phyloP scores from a whole-genome alignment of 148 eudicot species.

The Arctostaphylos glauca region DNA sequence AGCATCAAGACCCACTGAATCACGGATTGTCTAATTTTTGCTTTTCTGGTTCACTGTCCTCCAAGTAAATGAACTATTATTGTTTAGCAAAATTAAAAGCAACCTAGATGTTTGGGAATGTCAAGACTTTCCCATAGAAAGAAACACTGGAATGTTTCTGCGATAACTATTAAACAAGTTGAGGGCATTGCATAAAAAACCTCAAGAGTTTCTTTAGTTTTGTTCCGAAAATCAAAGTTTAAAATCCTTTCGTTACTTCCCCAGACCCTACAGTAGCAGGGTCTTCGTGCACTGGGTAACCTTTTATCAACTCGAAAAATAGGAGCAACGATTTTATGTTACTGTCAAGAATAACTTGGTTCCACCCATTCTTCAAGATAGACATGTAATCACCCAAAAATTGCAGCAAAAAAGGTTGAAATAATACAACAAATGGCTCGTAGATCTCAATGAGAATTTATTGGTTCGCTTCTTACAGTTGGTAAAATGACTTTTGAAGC shows the following conservation, averaged over 20 bases:
- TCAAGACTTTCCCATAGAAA: neutral
- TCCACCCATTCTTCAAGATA: neutral
- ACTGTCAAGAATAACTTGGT: neutral
- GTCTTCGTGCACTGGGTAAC: no score
- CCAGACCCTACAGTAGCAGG: no score
- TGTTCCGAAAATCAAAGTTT: slow-evolving; percentile 3
- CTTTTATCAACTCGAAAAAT: neutral
- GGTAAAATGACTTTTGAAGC: neutral
- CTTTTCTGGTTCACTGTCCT: neutral
- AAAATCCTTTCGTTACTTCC: neutral
- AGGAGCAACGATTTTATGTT: neutral
- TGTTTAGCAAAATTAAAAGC: neutral
- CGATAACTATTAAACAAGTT: neutral
- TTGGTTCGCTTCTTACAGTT: neutral
- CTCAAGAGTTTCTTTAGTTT: neutral
- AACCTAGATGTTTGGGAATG: neutral
- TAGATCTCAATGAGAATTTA: neutral
- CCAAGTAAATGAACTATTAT: neutral
- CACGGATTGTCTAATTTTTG: neutral
- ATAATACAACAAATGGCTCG: neutral
- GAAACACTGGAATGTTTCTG: neutral
- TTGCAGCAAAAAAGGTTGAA: neutral
- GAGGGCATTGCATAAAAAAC: neutral
- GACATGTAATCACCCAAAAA: neutral
- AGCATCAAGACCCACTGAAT: neutral